These are phyloP conservation scores for Pinus tabuliformis DNA, from an alignment of 75 land plant genomes.

Conservation along the genomic window DNA sequence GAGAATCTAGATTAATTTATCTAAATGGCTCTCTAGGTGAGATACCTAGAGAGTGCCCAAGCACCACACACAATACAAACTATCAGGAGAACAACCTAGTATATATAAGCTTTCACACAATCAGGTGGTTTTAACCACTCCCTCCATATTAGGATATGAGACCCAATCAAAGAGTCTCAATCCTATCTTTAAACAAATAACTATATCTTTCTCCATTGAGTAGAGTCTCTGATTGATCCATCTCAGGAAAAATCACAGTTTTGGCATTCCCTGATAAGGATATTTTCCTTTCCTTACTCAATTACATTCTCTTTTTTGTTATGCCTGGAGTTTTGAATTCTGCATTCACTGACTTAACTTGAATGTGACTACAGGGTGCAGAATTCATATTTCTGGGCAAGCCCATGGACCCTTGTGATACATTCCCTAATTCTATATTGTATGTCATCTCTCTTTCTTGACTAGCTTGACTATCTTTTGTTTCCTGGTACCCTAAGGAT, in stretches of 20 bases:
- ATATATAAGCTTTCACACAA: too few species aligned
- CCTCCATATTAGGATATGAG: too few species aligned
- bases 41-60: too few species aligned
- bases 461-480: conserved; percentile 1
- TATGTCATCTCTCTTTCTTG: not conserved
- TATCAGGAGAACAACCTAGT: too few species aligned
- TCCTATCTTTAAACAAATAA: too few species aligned
- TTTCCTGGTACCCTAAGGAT: conserved; percentile 4
- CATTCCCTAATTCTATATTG: conserved; percentile 9
- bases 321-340: conserved; percentile 4
- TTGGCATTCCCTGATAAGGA: conserved; percentile 5
- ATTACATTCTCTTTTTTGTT: not conserved
- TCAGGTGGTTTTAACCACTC: too few species aligned
- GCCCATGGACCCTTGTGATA: conserved; percentile 14
- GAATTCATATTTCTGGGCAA: conserved; percentile 11
- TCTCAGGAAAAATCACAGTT: conserved; percentile 8
- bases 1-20: too few species aligned
- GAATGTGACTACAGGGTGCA: conserved; percentile 5
- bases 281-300: not conserved
- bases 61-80: too few species aligned
- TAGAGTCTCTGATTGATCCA: conserved; percentile 2
- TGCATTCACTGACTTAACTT: conserved; percentile 5
- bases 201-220: too few species aligned
- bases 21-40: too few species aligned
- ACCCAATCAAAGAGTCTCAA: too few species aligned